Conservation (phyloP, 1,139 yeast genomes). For the Suhomyces bribrorum region DNA sequence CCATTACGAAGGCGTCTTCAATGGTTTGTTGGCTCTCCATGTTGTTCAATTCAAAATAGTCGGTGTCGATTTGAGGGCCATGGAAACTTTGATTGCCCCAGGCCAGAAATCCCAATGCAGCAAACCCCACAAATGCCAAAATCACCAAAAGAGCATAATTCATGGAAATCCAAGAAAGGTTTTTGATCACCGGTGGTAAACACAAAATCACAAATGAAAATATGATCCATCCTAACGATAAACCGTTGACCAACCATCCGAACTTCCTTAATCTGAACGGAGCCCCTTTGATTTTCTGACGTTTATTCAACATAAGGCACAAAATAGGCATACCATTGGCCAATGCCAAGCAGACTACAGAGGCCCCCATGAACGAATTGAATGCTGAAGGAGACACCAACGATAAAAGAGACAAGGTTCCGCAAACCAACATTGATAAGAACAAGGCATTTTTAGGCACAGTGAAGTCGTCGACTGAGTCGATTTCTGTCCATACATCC, state of each 20-base stretch:
- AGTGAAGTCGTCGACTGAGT: slow-evolving; percentile 53
- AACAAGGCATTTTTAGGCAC: slow-evolving; percentile 75
- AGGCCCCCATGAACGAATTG: slow-evolving; percentile 85
- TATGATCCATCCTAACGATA: slow-evolving; percentile 62
- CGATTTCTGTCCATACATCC: slow-evolving; percentile 64
- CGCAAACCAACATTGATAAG: slow-evolving; percentile 67
- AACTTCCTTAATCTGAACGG: slow-evolving; percentile 65
- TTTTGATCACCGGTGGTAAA: slow-evolving; percentile 70
- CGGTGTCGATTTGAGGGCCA: slow-evolving; percentile 64
- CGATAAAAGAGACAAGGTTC: slow-evolving; percentile 62
- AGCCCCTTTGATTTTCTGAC: slow-evolving; percentile 67
- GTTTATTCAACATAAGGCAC: slow-evolving; percentile 58
- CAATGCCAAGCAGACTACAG: slow-evolving; percentile 72
- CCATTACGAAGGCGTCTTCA: slow-evolving; percentile 16
- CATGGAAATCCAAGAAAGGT: slow-evolving; percentile 60
- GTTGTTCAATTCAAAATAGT: slow-evolving; percentile 43
- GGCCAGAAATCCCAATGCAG: slow-evolving; percentile 50
- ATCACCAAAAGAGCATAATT: slow-evolving; percentile 74
- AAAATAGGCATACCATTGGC: slow-evolving; percentile 79
- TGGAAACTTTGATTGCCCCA: slow-evolving; percentile 66
- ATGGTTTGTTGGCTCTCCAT: slow-evolving; percentile 18
- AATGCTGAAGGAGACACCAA: slow-evolving; percentile 74
- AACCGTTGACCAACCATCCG: slow-evolving; percentile 64
- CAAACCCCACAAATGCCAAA: slow-evolving; percentile 45
- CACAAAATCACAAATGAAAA: slow-evolving; percentile 66